A percentile compares a stretch with the other conserved stretches of the same genome.
Conservation (phyloP, 257 asterid species). For the Scutellaria galericulata region DNA sequence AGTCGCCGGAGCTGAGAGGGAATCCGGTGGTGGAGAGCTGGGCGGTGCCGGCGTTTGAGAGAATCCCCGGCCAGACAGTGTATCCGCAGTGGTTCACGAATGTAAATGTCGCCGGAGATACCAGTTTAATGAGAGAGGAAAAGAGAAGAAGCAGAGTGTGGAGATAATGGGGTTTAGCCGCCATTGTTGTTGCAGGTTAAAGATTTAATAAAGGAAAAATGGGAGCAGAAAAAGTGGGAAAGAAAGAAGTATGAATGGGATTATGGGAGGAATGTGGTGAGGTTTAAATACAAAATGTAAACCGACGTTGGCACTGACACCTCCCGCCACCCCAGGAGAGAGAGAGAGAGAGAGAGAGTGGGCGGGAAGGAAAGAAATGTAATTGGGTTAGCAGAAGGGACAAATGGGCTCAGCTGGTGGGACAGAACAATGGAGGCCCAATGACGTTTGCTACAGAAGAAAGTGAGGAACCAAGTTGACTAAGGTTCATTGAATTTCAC, state of each 20-base stretch:
- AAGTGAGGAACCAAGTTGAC: too few species aligned
- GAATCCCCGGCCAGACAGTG: constrained; percentile 79
- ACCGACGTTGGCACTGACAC: constrained; percentile 28
- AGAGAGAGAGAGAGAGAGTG: neutral
- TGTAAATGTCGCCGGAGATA: constrained; percentile 61
- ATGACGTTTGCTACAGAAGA: neutral
- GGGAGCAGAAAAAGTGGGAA: constrained; percentile 4
- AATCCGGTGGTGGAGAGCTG: constrained; percentile 65
- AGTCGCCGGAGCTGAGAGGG: constrained; percentile 52
- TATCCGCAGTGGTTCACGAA: constrained; percentile 60
- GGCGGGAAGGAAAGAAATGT: neutral
- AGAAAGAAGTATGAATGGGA: neutral
- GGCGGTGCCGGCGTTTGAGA: constrained; percentile 65
- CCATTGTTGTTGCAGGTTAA: constrained; percentile 17
- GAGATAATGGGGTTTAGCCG: neutral
- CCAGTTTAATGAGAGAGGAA: constrained; percentile 24
- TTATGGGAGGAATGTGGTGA: neutral
- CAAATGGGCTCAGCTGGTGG: neutral
- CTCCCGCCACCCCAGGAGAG: neutral
- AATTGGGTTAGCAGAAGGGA: neutral
- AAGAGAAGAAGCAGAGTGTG: neutral
- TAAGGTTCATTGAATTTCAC: too few species aligned
- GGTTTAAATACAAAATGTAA: neutral
- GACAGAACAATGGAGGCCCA: constrained; percentile 1
- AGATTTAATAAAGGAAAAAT: too few species aligned